Base-by-base conservation (phyloP, 495 filamentous ascomycete species). In the Neurospora sp. region DNA sequence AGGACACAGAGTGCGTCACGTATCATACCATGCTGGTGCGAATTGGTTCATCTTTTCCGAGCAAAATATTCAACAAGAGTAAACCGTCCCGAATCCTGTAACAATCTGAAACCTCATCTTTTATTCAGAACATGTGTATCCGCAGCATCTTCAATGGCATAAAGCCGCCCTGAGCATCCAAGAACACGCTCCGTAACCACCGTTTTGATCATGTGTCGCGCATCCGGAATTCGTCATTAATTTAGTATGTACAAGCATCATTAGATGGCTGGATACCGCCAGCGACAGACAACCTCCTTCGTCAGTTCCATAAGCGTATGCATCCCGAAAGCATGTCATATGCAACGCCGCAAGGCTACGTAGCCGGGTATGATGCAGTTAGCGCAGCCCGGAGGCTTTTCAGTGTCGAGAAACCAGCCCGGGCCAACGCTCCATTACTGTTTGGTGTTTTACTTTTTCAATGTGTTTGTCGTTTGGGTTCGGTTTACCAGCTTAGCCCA, bases 401-500 rank as follows among this genome's bases (percentile, higher is more conserved):
- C 22, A 27, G 8, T 35, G 12, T 35, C 14, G 14, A 59, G 22
- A 65, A 65, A 9, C 27, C 53, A 65, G 27, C 27, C 12, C 16
- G 27, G 5, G 53, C 12, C 27, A 65, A 37, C 27, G 14, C 53
- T 18, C 53, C 53, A 35, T 65, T 65, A 35, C 14, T 65, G 53
- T 65, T 65, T 65, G 2, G 14, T 65, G 6, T 65, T 65, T 65
- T 65, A 7, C 7, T 18, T 65, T 65, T 65, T 35, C 14, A 16
- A 16, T 35, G 22, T 61, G 20, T 65, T 35, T 65, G 53, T 65
- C 27, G 27, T 65, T 65, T 16, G 53, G 53, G 53, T 65, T 65
- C 14, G 27, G 12, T 35, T 35, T 27, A 65, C 27, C 14, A 22
- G 8, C 65, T 81, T 77, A 98, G 80, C 90, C 89, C 85, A 91